Conservation (phyloP, 257 asterid species). For the Prunella vulgaris region DNA sequence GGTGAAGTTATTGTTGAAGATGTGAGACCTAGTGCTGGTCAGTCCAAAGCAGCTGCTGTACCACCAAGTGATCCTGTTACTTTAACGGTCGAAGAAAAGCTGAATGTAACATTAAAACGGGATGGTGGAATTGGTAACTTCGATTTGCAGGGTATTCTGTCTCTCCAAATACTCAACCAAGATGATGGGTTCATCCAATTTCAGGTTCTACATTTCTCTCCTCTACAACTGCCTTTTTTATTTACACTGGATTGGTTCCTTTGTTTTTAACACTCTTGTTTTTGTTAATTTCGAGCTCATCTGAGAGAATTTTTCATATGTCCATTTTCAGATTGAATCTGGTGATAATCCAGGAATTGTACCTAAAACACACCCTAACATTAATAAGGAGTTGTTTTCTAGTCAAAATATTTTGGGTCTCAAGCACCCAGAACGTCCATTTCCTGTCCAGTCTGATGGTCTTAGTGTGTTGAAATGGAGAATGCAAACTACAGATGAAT, state of each 20-base stretch:
- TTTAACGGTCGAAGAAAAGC: slow-evolving; percentile 75
- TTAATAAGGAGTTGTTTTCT: slow-evolving; percentile 78
- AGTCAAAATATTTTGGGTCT: slow-evolving; percentile 76
- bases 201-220: slow-evolving; percentile 44
- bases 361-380: slow-evolving; percentile 87
- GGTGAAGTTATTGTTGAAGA: slow-evolving; percentile 87
- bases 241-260: slow-evolving; percentile 8
- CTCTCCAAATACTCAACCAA: slow-evolving; percentile 79
- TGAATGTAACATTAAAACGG: slow-evolving; percentile 62
- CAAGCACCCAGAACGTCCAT: slow-evolving; percentile 76
- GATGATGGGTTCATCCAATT: slow-evolving; percentile 92
- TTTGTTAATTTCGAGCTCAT: background rate
- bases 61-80: slow-evolving; percentile 89
- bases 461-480: slow-evolving; percentile 86
- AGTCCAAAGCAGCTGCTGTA: slow-evolving; percentile 59
- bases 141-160: slow-evolving; percentile 83
- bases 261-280: background rate
- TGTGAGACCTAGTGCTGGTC: slow-evolving; percentile 72
- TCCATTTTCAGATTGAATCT: slow-evolving; percentile 64
- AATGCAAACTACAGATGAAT: slow-evolving; percentile 87
- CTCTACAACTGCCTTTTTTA: background rate
- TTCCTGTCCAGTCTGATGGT: slow-evolving; percentile 83
- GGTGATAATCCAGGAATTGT: slow-evolving; percentile 74
- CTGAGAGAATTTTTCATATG: background rate
- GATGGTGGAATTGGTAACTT: slow-evolving; percentile 88